Conservation (phyloP, 2,329 filamentous ascomycete species). For the Ceratocystis cubensis region DNA sequence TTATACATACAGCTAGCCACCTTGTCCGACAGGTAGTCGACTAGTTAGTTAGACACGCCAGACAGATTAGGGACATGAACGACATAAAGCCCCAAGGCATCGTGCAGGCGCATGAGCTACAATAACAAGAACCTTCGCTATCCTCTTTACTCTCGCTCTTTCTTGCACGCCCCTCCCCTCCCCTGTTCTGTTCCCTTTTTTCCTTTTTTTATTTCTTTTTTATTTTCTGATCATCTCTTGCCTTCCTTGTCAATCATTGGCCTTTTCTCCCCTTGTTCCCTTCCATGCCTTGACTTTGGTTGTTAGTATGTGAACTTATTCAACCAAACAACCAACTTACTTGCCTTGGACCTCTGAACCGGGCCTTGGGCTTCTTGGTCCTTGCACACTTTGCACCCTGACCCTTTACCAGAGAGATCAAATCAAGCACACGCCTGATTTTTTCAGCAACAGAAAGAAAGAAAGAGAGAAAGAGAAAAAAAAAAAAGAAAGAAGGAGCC, state of each 20-base stretch:
- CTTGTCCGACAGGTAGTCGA: constrained; percentile 2
- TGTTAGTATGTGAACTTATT: neutral
- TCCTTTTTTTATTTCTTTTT: neutral
- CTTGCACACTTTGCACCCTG: constrained; percentile 10
- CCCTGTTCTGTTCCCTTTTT: too few species aligned
- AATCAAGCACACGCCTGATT: constrained; percentile 6
- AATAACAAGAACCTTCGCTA: neutral
- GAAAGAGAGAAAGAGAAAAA: too few species aligned
- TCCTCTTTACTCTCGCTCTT: neutral
- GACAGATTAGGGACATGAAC: neutral
- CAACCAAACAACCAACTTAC: neutral
- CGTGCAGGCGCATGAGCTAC: neutral
- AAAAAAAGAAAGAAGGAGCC: neutral
- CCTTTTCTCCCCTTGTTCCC: neutral
- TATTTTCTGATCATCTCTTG: neutral
- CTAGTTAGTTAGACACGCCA: neutral
- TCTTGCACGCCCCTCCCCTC: neutral
- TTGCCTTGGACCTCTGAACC: constrained; percentile 1
- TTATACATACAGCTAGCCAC: neutral
- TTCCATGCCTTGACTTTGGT: constrained; percentile 6
- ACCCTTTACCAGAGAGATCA: constrained; percentile 2
- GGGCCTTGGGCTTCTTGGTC: constrained; percentile 1
- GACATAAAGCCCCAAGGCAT: neutral
- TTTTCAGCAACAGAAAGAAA: neutral
- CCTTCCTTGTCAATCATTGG: constrained; percentile 4